Percentiles rank a stretch among this genome's conserved stretches.
Evolutionary conservation across 2,329 filamentous ascomycete species (phyloP).

Genomic region (Penicillium sp.): DNA sequence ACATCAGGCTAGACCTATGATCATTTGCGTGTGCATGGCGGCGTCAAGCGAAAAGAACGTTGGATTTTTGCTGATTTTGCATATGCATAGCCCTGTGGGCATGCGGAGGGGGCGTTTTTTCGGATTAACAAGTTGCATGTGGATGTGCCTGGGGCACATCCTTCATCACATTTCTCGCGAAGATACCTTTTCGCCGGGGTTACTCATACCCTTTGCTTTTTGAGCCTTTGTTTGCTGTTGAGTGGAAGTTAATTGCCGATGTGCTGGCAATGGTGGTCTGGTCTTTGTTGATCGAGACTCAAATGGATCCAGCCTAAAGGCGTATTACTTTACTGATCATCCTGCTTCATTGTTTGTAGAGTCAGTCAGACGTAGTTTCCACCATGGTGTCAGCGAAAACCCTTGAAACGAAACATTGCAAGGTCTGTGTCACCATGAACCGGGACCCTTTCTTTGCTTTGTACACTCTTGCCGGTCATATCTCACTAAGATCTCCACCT

Average conservation of each 20-base stretch:
- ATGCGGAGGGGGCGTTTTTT: constrained; percentile 18
- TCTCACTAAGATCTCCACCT: too few relatives aligned
- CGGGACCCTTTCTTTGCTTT: too few relatives aligned
- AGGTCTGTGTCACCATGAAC: too few relatives aligned
- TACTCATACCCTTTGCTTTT: background rate
- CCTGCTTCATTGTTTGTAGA: too few relatives aligned
- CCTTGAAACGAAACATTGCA: too few relatives aligned
- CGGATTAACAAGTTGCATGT: constrained; percentile 17
- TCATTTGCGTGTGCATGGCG: constrained; percentile 21
- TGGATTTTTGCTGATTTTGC: background rate
- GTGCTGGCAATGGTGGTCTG: background rate
- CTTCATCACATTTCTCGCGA: constrained; percentile 15
- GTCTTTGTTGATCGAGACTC: background rate
- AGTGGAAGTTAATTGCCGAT: background rate
- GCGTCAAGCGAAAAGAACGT: background rate
- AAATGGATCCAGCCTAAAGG: background rate
- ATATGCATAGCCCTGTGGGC: constrained; percentile 18
- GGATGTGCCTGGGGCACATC: constrained; percentile 23
- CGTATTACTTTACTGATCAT: background rate
- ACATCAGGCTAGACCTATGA: constrained; percentile 8
- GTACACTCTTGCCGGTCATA: too few relatives aligned
- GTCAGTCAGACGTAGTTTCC: too few relatives aligned
- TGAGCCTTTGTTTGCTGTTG: constrained; percentile 4
- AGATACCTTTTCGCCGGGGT: background rate
- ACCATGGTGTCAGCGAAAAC: too few relatives aligned